Base-by-base conservation (phyloP, 768 basidiomycete species). In the Naganishia kalamii region DNA sequence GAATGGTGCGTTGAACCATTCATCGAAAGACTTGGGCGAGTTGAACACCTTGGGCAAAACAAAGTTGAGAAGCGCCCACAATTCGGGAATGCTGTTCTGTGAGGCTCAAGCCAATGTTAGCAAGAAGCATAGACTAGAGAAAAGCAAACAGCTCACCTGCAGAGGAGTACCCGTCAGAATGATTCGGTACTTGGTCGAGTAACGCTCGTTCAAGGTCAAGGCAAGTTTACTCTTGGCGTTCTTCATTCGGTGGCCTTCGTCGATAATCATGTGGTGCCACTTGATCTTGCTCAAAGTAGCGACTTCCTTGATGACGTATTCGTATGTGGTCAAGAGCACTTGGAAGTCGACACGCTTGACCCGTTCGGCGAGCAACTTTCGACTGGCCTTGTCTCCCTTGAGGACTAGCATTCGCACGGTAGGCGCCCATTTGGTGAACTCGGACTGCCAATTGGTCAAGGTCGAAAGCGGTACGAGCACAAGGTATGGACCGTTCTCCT, bases 1-100 rank as follows among this genome's bases (percentile, higher is more conserved):
- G 70, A 99, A 99, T 0, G 96, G 96, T 1, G 94, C 96, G 81
- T 97, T 98, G 84, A 98, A 99, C 96, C 96, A 99, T 75, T 98
- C 96, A 72, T 98, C 96, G 77, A 99, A 98, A 23, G 92, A 94
- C 77, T 97, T 94, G 67, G 96, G 92, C 0, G 94, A 98, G 81
- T 97, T 98, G 84, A 99, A 98, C 75, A 98, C 86, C 79, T 90
- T 92, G 15, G 91, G 91, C 5, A 92, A 83, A 30, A 76, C 78
- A 65, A 79, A 79, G 65, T 79, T 79, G 70, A 79, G 75, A 52
- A 79, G 68, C 6, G 77, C 77, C 78, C 92, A 78, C 3, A 79
- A 66, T 70, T 79, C 77, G 32, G 78, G 76, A 15, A 79, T 68
- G 62, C 77, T 77, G 70, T 77, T 78, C 76, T 77, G 65, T 25